Evolutionary conservation across 352 stramenopile species (phyloP).

Genomic region (Pythium inflatum): DNA sequence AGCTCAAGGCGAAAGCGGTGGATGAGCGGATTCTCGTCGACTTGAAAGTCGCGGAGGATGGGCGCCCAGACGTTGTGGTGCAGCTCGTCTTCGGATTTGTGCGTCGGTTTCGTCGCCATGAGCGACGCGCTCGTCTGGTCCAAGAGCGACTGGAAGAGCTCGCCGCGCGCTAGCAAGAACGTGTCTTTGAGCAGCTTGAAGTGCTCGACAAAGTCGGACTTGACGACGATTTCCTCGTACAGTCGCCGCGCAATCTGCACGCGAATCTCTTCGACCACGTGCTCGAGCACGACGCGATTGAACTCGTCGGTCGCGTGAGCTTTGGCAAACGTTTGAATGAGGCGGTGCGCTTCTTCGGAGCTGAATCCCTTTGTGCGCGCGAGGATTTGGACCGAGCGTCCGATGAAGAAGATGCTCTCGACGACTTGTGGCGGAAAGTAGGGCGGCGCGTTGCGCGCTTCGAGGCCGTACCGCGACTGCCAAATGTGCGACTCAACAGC

Average conservation of each 20-base stretch:
- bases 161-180: slow-evolving; percentile 67
- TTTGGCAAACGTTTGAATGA: slow-evolving; percentile 44
- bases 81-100: slow-evolving; percentile 65
- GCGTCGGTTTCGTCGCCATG: slow-evolving; percentile 55
- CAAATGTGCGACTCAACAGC: slow-evolving; percentile 35
- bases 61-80: slow-evolving; percentile 66
- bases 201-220: slow-evolving; percentile 64
- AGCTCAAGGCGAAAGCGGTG: slow-evolving; percentile 40
- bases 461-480: slow-evolving; percentile 55
- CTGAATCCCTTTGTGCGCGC: slow-evolving; percentile 50
- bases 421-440: slow-evolving; percentile 65
- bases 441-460: slow-evolving; percentile 61
- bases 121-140: slow-evolving; percentile 55
- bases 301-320: slow-evolving; percentile 47
- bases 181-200: slow-evolving; percentile 64
- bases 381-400: slow-evolving; percentile 66
- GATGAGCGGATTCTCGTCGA: slow-evolving; percentile 45
- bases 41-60: slow-evolving; percentile 53
- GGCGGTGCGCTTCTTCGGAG: slow-evolving; percentile 50
- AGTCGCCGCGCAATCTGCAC: slow-evolving; percentile 54
- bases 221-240: slow-evolving; percentile 70
- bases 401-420: slow-evolving; percentile 73
- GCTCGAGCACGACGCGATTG: slow-evolving; percentile 53
- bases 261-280: slow-evolving; percentile 63
- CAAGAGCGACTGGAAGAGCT: slow-evolving; percentile 77